phyloP scores from a whole-genome alignment of 495 filamentous ascomycete genomes.

The Penicillium turbatum region DNA sequence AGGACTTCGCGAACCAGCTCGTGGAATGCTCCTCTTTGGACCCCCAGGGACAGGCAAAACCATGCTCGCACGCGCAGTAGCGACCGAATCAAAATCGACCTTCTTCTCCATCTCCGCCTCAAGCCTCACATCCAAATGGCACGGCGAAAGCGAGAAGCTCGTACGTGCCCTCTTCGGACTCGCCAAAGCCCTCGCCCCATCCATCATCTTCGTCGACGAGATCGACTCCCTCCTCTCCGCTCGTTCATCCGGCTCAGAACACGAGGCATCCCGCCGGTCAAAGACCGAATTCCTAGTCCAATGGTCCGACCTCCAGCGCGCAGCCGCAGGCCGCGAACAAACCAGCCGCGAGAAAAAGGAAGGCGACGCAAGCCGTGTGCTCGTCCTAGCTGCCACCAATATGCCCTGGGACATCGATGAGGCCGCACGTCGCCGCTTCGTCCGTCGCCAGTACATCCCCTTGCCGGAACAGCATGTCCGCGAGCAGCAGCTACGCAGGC shows the following conservation, averaged over 20 bases:
- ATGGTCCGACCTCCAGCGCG: conserved; percentile 90
- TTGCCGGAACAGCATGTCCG: conserved; percentile 81
- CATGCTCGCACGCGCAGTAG: conserved; percentile 93
- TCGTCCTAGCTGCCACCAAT: conserved; percentile 95
- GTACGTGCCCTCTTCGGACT: conserved; percentile 89
- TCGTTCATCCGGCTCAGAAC: conserved; percentile 75
- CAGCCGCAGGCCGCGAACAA: conserved; percentile 80
- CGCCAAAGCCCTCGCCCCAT: conserved; percentile 84
- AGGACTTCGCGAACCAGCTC: conserved; percentile 87
- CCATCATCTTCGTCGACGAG: conserved; percentile 98
- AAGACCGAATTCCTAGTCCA: conserved; percentile 99
- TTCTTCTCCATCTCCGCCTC: conserved; percentile 97
- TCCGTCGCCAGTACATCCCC: conserved; percentile 93
- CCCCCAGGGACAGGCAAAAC: conserved; percentile 97
- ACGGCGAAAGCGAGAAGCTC: conserved; percentile 95
- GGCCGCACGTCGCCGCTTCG: conserved; percentile 86
- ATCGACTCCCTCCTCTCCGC: conserved; percentile 93
- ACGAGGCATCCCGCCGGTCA: conserved; percentile 89
- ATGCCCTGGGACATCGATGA: conserved; percentile 98
- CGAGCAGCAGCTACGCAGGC: conserved; percentile 65
- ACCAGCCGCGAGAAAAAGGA: conserved; percentile 59
- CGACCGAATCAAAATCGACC: conserved; percentile 89
- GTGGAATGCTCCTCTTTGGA: conserved; percentile 95
- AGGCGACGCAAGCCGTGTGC: conserved; percentile 86
- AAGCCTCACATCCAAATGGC: conserved; percentile 90